Conservation (phyloP, 306 rosid species). For the Rubus idaeus region DNA sequence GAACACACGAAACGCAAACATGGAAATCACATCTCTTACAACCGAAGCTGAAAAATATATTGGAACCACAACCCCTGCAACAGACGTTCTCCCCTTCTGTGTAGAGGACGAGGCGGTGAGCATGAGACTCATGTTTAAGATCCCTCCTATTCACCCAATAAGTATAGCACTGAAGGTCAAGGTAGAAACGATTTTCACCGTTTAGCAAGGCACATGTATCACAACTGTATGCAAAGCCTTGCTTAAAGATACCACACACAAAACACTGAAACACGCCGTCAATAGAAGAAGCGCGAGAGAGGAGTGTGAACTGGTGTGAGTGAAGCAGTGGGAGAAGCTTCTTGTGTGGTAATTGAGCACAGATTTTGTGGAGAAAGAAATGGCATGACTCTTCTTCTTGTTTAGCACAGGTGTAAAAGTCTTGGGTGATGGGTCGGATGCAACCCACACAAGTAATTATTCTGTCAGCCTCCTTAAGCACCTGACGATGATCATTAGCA, state of each 20-base stretch:
- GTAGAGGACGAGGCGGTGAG: background rate
- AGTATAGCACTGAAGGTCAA: background rate
- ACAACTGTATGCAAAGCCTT: background rate
- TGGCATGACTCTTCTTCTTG: background rate
- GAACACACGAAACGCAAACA: background rate
- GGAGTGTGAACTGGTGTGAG: background rate
- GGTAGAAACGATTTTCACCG: background rate
- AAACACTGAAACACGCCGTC: background rate
- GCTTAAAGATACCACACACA: background rate
- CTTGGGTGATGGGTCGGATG: background rate
- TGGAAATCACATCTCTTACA: background rate
- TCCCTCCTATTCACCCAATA: background rate
- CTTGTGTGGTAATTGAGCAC: background rate
- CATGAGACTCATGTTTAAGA: background rate
- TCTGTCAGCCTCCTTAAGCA: background rate
- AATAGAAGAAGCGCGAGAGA: background rate
- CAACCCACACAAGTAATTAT: background rate
- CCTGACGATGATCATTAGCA: background rate
- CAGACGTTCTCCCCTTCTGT: too few relatives aligned
- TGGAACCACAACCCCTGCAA: background rate
- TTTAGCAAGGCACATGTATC: background rate
- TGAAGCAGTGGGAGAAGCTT: background rate
- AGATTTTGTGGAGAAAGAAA: background rate
- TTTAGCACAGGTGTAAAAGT: background rate
- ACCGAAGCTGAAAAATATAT: background rate